Conservation (phyloP, 768 basidiomycete species). For the Calocera cornea region DNA sequence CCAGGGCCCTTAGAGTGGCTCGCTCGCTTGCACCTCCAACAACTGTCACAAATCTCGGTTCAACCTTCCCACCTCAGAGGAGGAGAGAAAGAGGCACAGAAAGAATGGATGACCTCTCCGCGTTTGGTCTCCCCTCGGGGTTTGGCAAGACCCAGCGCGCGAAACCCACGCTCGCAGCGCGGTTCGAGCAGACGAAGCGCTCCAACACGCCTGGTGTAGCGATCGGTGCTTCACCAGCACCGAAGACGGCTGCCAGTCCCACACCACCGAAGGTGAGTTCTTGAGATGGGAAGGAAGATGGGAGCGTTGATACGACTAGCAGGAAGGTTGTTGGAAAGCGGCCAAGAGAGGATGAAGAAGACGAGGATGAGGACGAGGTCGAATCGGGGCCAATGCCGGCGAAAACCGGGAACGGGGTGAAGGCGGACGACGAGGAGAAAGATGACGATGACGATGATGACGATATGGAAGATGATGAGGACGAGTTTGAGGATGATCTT, state of each 20-base stretch:
- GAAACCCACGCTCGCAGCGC: conserved; percentile 17
- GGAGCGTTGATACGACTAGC: conserved; percentile 7
- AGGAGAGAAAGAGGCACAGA: background rate
- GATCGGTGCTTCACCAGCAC: background rate
- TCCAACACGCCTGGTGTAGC: conserved; percentile 7
- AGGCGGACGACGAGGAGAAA: conserved; percentile 22
- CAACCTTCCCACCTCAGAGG: too few relatives aligned
- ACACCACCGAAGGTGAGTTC: background rate
- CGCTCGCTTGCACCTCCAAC: too few relatives aligned
- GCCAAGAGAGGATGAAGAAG: background rate
- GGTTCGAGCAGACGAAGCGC: conserved; percentile 25
- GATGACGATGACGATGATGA: conserved; percentile 33
- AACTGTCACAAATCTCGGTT: too few relatives aligned
- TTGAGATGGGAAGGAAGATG: background rate
- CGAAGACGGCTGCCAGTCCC: background rate
- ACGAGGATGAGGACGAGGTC: conserved; percentile 14
- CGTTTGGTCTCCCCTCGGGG: conserved; percentile 24
- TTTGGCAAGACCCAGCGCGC: conserved; percentile 27
- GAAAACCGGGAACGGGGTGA: conserved; percentile 8
- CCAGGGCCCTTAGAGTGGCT: too few relatives aligned
- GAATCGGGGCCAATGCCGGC: conserved; percentile 7
- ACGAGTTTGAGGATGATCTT: conserved; percentile 44
- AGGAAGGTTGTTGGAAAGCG: background rate
- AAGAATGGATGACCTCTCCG: conserved; percentile 22
- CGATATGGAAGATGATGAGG: conserved; percentile 13